Evolutionary conservation across 2,329 filamentous ascomycete species (phyloP), one percentile per base, ranked within the genome.

Genomic region (Hypomyces perniciosus): DNA sequence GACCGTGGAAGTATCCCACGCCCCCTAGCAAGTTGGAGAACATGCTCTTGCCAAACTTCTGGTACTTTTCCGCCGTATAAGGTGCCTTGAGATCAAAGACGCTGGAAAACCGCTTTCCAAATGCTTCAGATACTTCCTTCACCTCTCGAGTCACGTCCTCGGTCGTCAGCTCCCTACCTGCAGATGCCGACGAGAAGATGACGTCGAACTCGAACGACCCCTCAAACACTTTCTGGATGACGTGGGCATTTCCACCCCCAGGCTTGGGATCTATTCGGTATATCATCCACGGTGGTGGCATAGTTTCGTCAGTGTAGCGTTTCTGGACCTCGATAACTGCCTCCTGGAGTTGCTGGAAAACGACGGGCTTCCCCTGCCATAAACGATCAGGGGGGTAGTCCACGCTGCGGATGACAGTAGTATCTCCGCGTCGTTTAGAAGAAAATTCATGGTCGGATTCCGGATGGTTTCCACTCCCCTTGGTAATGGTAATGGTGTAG

Each of bases 21-120:
- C 93, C 93, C 50, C 93, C 93, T 34, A 96, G 78, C 33, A 99
- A 75, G 66, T 97, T 99, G 2, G 92, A 96, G 59, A 99, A 88
- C 76, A 99, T 86, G 56, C 86, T 91, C 66, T 89, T 88, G 56
- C 85, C 89, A 66, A 97, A 96, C 51, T 77, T 78, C 44, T 81
- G 76, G 65, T 95, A 93, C 62, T 88, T 83, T 3, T 81, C 77
- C 4, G 80, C 77, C 13, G 80, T 73, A 68, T 93, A 99, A 0
- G 93, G 92, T 0, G 84, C 73, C 61, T 90, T 78, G 1, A 90
- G 84, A 47, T 83, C 75, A 47, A 72, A 72, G 31, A 89, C 75
- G 20, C 82, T 77, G 10, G 80, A 71, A 66, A 95, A 99, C 29
- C 86, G 84, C 46, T 86, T 76, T 33, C 80, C 80, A 67, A 96